Percentiles rank a stretch among this genome's conserved stretches.
These are phyloP conservation scores for Monosporascus sp. DNA, from an alignment of 2,329 filamentous ascomycete genomes.

Conservation along the genomic window DNA sequence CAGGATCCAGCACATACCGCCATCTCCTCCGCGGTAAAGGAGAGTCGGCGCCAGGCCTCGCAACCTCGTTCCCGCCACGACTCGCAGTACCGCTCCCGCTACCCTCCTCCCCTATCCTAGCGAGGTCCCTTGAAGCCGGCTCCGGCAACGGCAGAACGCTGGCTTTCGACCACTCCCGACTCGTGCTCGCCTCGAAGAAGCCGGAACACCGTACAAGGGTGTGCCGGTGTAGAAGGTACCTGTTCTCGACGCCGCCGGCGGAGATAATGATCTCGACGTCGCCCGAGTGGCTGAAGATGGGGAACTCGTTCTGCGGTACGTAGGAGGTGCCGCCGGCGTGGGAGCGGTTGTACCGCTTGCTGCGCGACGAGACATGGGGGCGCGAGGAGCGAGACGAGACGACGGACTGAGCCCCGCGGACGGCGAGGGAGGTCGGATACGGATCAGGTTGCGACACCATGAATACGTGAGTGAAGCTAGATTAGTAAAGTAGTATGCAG, in stretches of 20 bases:
- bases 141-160: conserved; percentile 28
- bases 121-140: conserved; percentile 38
- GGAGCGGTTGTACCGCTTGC: conserved; percentile 74
- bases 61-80: conserved; percentile 29
- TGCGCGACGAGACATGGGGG: conserved; percentile 38
- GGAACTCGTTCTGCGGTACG: conserved; percentile 82
- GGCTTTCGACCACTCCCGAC: conserved; percentile 66
- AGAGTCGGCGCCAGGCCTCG: conserved; percentile 30
- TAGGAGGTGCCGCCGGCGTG: conserved; percentile 68
- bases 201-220: conserved; percentile 87
- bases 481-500: neutral
- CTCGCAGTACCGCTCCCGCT: conserved; percentile 30
- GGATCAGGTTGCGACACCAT: conserved; percentile 62
- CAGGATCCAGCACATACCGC: conserved; percentile 83
- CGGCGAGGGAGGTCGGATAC: conserved; percentile 44
- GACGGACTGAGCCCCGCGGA: conserved; percentile 57
- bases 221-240: conserved; percentile 81
- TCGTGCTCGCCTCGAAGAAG: conserved; percentile 86
- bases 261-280: conserved; percentile 81
- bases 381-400: conserved; percentile 59
- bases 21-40: conserved; percentile 57
- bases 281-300: conserved; percentile 81
- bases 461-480: conserved; percentile 19
- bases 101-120: conserved; percentile 47
- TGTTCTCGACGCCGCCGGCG: conserved; percentile 65